A percentile compares a stretch with the other conserved stretches of the same genome.
Conservation (phyloP, 768 basidiomycete species). For the Xerocomellus intermedius region DNA sequence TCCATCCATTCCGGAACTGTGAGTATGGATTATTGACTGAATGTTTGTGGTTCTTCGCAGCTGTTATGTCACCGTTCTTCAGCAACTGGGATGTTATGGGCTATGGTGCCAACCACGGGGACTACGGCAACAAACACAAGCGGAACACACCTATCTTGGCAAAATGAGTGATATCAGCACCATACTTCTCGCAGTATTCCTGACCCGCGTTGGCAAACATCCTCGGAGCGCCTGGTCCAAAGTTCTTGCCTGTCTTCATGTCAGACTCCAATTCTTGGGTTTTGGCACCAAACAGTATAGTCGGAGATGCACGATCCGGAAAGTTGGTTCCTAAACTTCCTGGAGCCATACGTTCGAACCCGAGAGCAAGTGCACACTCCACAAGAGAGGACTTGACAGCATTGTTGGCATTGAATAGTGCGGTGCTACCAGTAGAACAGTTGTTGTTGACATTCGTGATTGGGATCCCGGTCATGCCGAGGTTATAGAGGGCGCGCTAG, state of each 20-base stretch:
- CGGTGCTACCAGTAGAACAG: slow-evolving; percentile 79
- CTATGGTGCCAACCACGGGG: not conserved
- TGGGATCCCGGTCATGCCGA: slow-evolving; percentile 81
- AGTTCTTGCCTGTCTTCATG: slow-evolving; percentile 50
- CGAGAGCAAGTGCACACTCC: slow-evolving; percentile 78
- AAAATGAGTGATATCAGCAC: slow-evolving; percentile 61
- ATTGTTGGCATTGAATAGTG: slow-evolving; percentile 71
- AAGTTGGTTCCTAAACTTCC: slow-evolving; percentile 70
- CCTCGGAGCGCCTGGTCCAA: slow-evolving; percentile 67
- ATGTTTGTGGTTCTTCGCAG: slow-evolving; percentile 83
- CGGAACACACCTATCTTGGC: slow-evolving; percentile 67
- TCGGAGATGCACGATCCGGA: slow-evolving; percentile 51
- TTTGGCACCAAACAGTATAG: slow-evolving; percentile 42
- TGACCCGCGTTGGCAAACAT: slow-evolving; percentile 72
- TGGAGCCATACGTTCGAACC: slow-evolving; percentile 83
- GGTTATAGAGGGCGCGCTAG: slow-evolving; percentile 75
- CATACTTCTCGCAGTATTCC: slow-evolving; percentile 77
- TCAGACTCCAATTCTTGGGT: slow-evolving; percentile 48
- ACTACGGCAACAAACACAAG: not conserved
- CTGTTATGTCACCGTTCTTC: slow-evolving; percentile 34
- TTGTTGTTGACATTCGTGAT: slow-evolving; percentile 88
- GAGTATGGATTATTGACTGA: slow-evolving; percentile 83
- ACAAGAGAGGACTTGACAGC: slow-evolving; percentile 66
- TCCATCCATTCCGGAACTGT: slow-evolving; percentile 81
- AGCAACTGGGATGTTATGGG: not conserved